A percentile compares a stretch with the other conserved stretches of the same genome.
Evolutionary conservation across 2,329 filamentous ascomycete species (phyloP).

Genomic region (Apiospora saccharicola): DNA sequence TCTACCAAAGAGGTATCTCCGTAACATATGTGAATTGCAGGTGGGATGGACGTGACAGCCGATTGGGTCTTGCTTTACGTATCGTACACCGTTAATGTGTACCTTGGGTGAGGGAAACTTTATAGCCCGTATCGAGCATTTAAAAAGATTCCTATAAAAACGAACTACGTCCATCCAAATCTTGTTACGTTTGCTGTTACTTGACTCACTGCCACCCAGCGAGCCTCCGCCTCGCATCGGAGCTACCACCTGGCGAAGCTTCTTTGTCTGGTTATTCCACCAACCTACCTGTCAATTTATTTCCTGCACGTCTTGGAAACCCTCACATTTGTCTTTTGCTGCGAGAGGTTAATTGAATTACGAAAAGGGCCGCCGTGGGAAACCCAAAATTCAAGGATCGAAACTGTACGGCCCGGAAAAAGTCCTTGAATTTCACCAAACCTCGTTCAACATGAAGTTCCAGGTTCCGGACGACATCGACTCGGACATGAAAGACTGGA

Average conservation of each 20-base stretch:
- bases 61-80: neutral
- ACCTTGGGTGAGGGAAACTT: neutral
- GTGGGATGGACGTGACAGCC: neutral
- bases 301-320: neutral
- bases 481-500: neutral
- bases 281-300: neutral
- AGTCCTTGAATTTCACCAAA: no score
- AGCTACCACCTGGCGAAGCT: neutral
- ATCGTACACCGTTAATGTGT: neutral
- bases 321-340: neutral
- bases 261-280: neutral
- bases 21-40: neutral
- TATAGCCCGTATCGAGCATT: neutral
- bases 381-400: neutral
- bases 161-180: neutral
- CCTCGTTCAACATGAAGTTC: neutral
- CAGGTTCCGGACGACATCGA: neutral
- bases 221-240: neutral
- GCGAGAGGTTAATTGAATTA: neutral
- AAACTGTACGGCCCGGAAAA: neutral
- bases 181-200: neutral
- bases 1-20: neutral
- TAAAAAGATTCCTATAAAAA: neutral
- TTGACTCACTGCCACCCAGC: neutral
- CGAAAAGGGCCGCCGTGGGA: neutral